phyloP scores from a whole-genome alignment of 106 monocot genomes.

The Apostasia ramifera region DNA sequence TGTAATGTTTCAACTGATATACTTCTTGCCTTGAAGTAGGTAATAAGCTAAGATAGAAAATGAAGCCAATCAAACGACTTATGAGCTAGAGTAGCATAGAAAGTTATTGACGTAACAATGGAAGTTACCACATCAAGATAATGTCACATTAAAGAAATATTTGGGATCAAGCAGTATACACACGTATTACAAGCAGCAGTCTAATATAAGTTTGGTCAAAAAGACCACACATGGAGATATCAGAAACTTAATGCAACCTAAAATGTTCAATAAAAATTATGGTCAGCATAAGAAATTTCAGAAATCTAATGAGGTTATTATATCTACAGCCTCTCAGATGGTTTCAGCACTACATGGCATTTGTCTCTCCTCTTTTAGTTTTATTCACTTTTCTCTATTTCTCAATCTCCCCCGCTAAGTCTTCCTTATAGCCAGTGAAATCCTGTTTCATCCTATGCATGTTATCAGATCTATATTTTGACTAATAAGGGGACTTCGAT shows the following conservation, averaged over 20 bases:
- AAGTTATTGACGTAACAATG: neutral
- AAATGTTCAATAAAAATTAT: no score
- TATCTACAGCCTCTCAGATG: no score
- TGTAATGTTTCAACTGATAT: constrained; percentile 59
- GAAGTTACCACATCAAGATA: neutral
- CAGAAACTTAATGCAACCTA: neutral
- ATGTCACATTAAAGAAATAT: neutral
- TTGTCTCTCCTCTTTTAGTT: no score
- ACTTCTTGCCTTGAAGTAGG: constrained; percentile 42
- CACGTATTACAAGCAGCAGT: neutral
- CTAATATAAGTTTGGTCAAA: neutral
- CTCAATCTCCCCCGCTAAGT: no score
- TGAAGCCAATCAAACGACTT: neutral
- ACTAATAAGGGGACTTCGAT: no score
- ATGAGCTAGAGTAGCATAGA: neutral
- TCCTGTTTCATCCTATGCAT: no score
- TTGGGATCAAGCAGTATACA: neutral
- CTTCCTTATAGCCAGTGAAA: no score
- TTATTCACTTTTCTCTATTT: no score
- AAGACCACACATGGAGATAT: neutral
- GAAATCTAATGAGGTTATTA: no score
- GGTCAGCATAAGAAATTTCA: no score
- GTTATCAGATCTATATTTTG: no score
- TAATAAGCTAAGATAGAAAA: constrained; percentile 36
- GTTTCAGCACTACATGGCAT: no score